Percentiles rank a stretch among this genome's conserved stretches.
Conservation (phyloP, 1,139 yeast genomes). For the Protomyces arabidopsidicola region DNA sequence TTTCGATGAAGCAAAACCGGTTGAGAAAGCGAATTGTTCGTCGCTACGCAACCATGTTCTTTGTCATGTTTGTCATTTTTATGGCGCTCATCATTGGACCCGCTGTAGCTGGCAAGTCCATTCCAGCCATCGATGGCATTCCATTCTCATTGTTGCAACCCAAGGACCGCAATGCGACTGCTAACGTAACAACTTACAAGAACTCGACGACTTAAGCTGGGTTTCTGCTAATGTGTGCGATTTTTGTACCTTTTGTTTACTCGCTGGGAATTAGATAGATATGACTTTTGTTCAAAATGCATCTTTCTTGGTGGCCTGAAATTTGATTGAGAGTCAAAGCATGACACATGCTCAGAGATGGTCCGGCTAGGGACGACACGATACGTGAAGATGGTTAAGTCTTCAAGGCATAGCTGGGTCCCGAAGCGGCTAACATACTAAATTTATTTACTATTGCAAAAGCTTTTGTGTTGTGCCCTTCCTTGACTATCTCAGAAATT, state of each 20-base stretch:
- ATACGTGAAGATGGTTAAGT: too few relatives aligned
- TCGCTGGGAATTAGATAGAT: not conserved
- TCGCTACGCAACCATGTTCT: conserved; percentile 83
- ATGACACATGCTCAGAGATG: too few relatives aligned
- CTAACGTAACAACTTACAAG: conserved; percentile 17
- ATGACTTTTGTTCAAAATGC: not conserved
- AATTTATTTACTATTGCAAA: too few relatives aligned
- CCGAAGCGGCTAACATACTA: too few relatives aligned
- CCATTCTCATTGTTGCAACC: conserved; percentile 18
- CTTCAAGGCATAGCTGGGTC: too few relatives aligned
- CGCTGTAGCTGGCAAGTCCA: conserved; percentile 54
- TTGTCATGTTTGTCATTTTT: conserved; percentile 62
- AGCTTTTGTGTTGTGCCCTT: too few relatives aligned
- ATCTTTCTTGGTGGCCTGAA: too few relatives aligned
- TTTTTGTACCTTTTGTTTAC: not conserved
- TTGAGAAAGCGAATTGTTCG: conserved; percentile 98
- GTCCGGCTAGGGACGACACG: too few relatives aligned
- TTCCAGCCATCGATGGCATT: not conserved
- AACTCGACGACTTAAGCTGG: conserved; percentile 3
- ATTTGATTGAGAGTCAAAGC: too few relatives aligned
- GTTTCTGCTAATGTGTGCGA: not conserved
- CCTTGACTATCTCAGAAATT: too few relatives aligned
- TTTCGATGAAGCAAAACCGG: conserved; percentile 93
- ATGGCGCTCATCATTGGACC: conserved; percentile 84
- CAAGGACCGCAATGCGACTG: conserved; percentile 24